A percentile compares a stretch with the other conserved stretches of the same genome.
Conservation (phyloP, 805 yeast genomes). For the Zygosaccharomyces lentus region DNA sequence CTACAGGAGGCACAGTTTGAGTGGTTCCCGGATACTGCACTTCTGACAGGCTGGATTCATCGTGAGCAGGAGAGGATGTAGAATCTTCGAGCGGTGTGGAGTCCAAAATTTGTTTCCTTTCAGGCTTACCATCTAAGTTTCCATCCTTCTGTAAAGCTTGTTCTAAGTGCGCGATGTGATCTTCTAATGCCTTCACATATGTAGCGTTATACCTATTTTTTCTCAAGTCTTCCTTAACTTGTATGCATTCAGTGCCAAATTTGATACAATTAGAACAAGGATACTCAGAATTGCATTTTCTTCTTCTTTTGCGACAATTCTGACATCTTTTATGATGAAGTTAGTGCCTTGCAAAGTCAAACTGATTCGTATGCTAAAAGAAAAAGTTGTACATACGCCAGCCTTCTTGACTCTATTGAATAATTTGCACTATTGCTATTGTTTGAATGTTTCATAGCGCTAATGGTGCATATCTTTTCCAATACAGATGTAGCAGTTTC, state of each 20-base stretch:
- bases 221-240: constrained; percentile 42
- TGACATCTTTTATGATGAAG: constrained; percentile 14
- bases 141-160: constrained; percentile 6
- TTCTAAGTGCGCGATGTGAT: constrained; percentile 24
- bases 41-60: neutral
- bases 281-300: constrained; percentile 43
- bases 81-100: constrained; percentile 9
- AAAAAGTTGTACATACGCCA: constrained; percentile 9
- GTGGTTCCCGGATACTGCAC: neutral
- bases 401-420: neutral
- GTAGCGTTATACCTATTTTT: constrained; percentile 43
- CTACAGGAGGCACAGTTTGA: constrained; percentile 9
- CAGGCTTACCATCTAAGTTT: constrained; percentile 7
- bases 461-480: neutral
- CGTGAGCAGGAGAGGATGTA: neutral
- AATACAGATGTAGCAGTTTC: too few relatives aligned
- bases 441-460: neutral
- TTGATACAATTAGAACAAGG: constrained; percentile 47
- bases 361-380: neutral
- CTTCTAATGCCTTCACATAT: constrained; percentile 42
- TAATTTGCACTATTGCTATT: neutral
- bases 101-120: constrained; percentile 8
- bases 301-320: constrained; percentile 27
- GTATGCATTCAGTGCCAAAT: constrained; percentile 42
- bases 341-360: neutral